phyloP scores from a whole-genome alignment of 2,329 filamentous ascomycete genomes.

The Fusarium buharicum region DNA sequence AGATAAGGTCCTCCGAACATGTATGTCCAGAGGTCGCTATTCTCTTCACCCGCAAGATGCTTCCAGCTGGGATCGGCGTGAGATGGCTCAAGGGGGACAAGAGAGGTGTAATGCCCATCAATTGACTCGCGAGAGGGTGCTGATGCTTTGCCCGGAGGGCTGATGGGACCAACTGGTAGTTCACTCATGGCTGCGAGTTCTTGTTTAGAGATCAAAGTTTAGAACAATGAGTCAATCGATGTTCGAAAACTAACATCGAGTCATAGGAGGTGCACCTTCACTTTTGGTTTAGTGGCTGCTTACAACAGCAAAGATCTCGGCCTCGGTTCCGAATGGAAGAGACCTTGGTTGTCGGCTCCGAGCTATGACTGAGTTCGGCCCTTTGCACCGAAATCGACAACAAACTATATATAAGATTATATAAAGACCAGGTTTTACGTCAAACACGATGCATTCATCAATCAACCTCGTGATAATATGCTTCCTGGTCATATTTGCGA shows the following conservation, averaged over 20 bases:
- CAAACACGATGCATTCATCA: too few relatives aligned
- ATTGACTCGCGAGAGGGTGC: conserved; percentile 39
- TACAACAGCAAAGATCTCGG: not conserved
- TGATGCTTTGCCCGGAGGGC: conserved; percentile 23
- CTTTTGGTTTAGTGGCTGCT: not conserved
- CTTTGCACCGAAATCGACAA: not conserved
- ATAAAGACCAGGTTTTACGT: too few relatives aligned
- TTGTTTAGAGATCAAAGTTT: not conserved
- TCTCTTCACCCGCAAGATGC: conserved; percentile 49
- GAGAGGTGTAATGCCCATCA: conserved; percentile 47
- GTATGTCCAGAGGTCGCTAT: conserved; percentile 50
- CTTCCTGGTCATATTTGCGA: too few relatives aligned
- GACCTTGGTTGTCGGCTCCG: not conserved
- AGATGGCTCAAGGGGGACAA: conserved; percentile 43
- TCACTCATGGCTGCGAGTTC: conserved; percentile 10
- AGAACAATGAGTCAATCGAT: not conserved
- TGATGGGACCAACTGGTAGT: conserved; percentile 36
- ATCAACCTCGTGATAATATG: too few relatives aligned
- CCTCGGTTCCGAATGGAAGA: not conserved
- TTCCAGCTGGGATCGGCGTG: conserved; percentile 48
- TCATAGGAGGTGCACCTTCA: not conserved
- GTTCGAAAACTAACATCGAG: not conserved
- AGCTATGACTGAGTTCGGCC: not conserved
- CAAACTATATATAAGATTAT: too few relatives aligned
- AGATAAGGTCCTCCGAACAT: conserved; percentile 45